Percentiles rank a stretch among this genome's conserved stretches.
These are phyloP conservation scores for Papilionanthe hybrid DNA, from an alignment of 116 monocot genomes.

Conservation along the genomic window DNA sequence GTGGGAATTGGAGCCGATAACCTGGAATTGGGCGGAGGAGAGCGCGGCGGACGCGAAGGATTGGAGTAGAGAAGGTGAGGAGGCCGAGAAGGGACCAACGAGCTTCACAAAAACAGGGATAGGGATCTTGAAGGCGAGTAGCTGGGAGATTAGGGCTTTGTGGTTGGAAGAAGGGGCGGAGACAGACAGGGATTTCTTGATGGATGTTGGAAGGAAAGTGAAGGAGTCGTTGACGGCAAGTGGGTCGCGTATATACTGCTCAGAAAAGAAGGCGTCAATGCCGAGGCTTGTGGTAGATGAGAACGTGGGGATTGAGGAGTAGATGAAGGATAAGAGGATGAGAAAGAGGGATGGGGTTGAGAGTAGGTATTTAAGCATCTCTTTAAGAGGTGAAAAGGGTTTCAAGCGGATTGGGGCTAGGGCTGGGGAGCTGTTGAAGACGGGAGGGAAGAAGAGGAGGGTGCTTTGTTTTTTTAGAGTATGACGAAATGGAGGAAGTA, in stretches of 20 bases:
- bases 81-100: constrained; percentile 58
- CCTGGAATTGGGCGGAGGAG: constrained; percentile 41
- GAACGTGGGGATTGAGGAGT: background rate
- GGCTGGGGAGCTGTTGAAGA: background rate
- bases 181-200: constrained; percentile 31
- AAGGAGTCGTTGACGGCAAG: constrained; percentile 59
- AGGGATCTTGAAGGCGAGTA: constrained; percentile 40
- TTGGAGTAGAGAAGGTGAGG: constrained; percentile 36
- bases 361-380: constrained; percentile 13
- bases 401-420: background rate
- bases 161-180: constrained; percentile 14
- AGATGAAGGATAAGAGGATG: constrained; percentile 12
- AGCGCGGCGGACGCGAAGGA: constrained; percentile 44
- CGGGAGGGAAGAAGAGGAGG: background rate
- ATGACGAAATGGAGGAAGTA: no score
- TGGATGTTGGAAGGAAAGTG: constrained; percentile 33
- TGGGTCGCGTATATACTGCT: constrained; percentile 43
- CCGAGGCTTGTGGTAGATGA: constrained; percentile 30
- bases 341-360: constrained; percentile 34
- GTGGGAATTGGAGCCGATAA: constrained; percentile 33
- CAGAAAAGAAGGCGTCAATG: constrained; percentile 74
- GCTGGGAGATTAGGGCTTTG: constrained; percentile 26
- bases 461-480: no score
- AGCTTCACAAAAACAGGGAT: constrained; percentile 70
- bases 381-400: background rate